These are phyloP conservation scores for Penicillium soppii DNA, from an alignment of 495 filamentous ascomycete species.

Conservation along the genomic window DNA sequence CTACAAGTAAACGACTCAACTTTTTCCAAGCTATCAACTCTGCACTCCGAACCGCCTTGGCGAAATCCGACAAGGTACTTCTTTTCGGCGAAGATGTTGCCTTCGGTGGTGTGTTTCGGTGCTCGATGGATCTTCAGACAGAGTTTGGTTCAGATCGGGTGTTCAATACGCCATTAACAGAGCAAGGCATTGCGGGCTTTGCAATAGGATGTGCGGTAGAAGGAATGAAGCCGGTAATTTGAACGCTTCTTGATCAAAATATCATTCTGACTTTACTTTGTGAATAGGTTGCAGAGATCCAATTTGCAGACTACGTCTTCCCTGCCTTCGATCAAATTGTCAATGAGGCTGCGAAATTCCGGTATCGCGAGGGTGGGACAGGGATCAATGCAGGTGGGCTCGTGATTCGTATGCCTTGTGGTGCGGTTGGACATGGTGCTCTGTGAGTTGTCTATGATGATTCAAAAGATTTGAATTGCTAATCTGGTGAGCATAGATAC, in stretches of 20 bases:
- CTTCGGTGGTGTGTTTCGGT: slow-evolving; percentile 95
- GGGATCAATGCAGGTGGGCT: slow-evolving; percentile 71
- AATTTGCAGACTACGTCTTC: slow-evolving; percentile 97
- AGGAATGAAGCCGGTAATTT: slow-evolving; percentile 72
- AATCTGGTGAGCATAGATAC: slow-evolving; percentile 52
- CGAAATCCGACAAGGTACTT: slow-evolving; percentile 78
- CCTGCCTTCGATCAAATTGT: slow-evolving; percentile 97
- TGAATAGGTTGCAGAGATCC: slow-evolving; percentile 75
- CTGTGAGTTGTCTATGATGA: slow-evolving; percentile 51
- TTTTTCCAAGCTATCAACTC: slow-evolving; percentile 91
- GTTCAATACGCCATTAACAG: slow-evolving; percentile 93
- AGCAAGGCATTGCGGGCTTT: slow-evolving; percentile 95
- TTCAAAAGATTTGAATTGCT: not conserved
- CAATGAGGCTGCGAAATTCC: slow-evolving; percentile 92
- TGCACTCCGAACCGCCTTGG: slow-evolving; percentile 78
- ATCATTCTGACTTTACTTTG: not conserved
- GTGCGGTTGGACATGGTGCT: slow-evolving; percentile 93
- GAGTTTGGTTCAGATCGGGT: slow-evolving; percentile 86
- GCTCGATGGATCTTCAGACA: slow-evolving; percentile 83
- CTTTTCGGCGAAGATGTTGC: slow-evolving; percentile 97
- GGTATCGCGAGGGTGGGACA: slow-evolving; percentile 79
- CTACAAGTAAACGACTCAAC: slow-evolving; percentile 80
- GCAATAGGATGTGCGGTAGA: slow-evolving; percentile 86
- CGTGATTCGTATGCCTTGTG: slow-evolving; percentile 92
- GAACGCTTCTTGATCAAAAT: not conserved